phyloP scores from a whole-genome alignment of 441 rosid species.

The Gossypium gossypioides region DNA sequence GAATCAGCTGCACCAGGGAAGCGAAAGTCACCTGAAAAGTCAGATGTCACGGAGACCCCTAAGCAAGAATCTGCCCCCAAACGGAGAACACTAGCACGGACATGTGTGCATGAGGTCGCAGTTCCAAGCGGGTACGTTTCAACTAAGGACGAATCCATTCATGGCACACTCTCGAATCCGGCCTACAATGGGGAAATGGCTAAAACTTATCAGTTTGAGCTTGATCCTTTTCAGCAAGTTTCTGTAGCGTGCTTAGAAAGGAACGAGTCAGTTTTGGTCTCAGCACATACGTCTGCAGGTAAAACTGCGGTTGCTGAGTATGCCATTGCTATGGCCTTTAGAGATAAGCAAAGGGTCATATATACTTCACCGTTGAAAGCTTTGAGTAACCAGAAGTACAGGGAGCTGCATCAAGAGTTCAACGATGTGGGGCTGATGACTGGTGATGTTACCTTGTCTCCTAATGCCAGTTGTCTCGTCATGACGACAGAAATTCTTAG shows the following conservation, averaged over 20 bases:
- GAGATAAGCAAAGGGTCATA: constrained; percentile 84
- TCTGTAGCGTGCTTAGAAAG: constrained; percentile 86
- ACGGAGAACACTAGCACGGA: constrained; percentile 43
- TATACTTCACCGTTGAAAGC: constrained; percentile 94
- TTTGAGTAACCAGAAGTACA: constrained; percentile 87
- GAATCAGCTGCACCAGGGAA: constrained; percentile 28
- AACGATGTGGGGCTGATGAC: constrained; percentile 95
- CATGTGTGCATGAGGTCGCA: constrained; percentile 91
- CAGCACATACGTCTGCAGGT: constrained; percentile 97
- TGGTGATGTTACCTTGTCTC: constrained; percentile 87
- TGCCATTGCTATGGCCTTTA: constrained; percentile 90
- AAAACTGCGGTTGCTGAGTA: constrained; percentile 97
- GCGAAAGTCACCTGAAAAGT: constrained; percentile 32
- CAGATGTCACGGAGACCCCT: constrained; percentile 17
- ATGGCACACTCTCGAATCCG: constrained; percentile 74
- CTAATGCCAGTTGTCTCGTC: constrained; percentile 84
- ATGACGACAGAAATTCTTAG: constrained; percentile 95
- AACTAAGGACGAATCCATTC: constrained; percentile 43
- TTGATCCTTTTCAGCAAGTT: constrained; percentile 85
- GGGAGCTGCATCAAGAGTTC: constrained; percentile 88
- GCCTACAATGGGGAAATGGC: constrained; percentile 68
- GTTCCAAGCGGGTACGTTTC: constrained; percentile 56
- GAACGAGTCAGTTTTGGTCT: constrained; percentile 83
- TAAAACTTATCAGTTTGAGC: constrained; percentile 59
- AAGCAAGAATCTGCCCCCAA: constrained; percentile 40